Evolutionary conservation across 192 early-diverging fungal species (phyloP).

Genomic region (Endogone sp.): DNA sequence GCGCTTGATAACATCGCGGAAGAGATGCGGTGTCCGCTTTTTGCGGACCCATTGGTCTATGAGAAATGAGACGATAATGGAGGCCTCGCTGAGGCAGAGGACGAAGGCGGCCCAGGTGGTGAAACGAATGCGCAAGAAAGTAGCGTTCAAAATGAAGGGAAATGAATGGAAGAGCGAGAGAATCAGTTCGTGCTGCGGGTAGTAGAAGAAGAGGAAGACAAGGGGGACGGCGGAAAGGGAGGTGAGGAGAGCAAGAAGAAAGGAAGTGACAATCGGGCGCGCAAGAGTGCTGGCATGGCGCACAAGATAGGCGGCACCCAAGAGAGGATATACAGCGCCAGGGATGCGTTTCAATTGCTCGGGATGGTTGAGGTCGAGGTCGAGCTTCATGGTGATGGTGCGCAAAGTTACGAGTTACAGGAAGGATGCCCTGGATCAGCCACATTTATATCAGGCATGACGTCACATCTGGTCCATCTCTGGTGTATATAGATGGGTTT

Average conservation of each 20-base stretch:
- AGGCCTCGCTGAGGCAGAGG: neutral
- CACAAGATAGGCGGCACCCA: neutral
- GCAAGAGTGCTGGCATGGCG: neutral
- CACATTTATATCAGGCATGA: too few relatives aligned
- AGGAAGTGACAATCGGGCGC: constrained; percentile 4
- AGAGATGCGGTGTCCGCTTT: neutral
- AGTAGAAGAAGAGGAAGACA: constrained; percentile 1
- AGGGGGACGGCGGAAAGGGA: neutral
- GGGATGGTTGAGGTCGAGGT: neutral
- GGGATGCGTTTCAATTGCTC: constrained; percentile 1
- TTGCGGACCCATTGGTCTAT: neutral
- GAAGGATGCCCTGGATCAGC: too few relatives aligned
- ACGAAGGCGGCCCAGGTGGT: neutral
- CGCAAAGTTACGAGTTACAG: too few relatives aligned
- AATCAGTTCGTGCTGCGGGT: neutral
- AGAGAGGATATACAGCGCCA: neutral
- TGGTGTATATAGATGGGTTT: too few relatives aligned
- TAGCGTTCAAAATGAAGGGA: neutral
- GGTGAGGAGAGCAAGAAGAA: constrained; percentile 1
- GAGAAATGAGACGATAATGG: neutral
- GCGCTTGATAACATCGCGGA: neutral
- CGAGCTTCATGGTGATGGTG: too few relatives aligned
- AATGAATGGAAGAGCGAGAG: neutral
- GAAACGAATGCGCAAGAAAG: neutral
- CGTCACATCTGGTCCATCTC: too few relatives aligned